Percentiles rank a stretch among this genome's conserved stretches.
Evolutionary conservation across 2,329 filamentous ascomycete species (phyloP).

Genomic region (Cytospora paraplurivora): DNA sequence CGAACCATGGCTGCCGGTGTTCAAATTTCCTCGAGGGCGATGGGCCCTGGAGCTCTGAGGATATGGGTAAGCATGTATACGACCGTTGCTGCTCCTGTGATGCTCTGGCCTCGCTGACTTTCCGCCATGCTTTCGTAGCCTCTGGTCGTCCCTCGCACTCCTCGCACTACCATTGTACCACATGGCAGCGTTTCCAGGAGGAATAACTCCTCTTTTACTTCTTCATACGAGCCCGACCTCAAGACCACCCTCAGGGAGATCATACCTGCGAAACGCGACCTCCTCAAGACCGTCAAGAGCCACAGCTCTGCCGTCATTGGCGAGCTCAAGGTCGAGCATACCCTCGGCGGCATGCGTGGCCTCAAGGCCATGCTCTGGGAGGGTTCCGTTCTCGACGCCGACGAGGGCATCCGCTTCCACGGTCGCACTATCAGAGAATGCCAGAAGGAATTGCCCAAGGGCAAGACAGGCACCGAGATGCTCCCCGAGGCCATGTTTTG

Average conservation of each 20-base stretch:
- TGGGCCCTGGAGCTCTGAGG: slow-evolving; percentile 8
- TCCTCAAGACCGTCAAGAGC: slow-evolving; percentile 90
- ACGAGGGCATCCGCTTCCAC: slow-evolving; percentile 98
- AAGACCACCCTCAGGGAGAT: slow-evolving; percentile 81
- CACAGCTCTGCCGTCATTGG: slow-evolving; percentile 81
- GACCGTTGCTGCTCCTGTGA: neutral
- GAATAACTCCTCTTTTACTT: slow-evolving; percentile 71
- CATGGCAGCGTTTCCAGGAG: slow-evolving; percentile 43
- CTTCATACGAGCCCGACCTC: slow-evolving; percentile 76
- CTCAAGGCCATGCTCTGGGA: slow-evolving; percentile 99
- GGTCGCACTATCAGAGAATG: slow-evolving; percentile 98
- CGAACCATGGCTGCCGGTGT: slow-evolving; percentile 24
- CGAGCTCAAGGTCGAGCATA: slow-evolving; percentile 91
- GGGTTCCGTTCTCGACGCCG: slow-evolving; percentile 91
- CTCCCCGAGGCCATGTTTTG: slow-evolving; percentile 99
- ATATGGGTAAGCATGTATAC: slow-evolving; percentile 16
- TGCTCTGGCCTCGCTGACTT: neutral
- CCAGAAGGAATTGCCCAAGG: slow-evolving; percentile 90
- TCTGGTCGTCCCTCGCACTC: slow-evolving; percentile 31
- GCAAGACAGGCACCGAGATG: slow-evolving; percentile 91
- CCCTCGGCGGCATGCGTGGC: slow-evolving; percentile 94
- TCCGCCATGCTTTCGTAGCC: slow-evolving; percentile 29
- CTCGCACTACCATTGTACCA: slow-evolving; percentile 26
- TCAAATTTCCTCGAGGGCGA: slow-evolving; percentile 24
- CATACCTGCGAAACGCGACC: slow-evolving; percentile 90